A percentile compares a stretch with the other conserved stretches of the same genome.
These are phyloP conservation scores for Beta lomatogona DNA, from an alignment of 179 eudicot genomes.

Conservation along the genomic window DNA sequence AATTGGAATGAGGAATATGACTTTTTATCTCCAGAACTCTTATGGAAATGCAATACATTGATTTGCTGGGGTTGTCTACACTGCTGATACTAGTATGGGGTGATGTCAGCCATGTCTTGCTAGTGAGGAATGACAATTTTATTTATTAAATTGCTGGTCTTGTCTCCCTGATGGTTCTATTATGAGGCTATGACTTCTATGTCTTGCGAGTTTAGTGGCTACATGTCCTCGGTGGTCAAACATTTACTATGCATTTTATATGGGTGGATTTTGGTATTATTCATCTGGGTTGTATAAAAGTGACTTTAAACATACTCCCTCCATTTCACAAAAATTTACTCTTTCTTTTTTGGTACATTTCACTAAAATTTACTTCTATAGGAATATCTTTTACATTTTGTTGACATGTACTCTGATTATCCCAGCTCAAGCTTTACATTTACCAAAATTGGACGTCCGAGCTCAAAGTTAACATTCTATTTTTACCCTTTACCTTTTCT, in stretches of 20 bases:
- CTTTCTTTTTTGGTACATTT: no score
- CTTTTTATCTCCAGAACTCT: no score
- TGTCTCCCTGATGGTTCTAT: not conserved
- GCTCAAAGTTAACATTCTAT: not conserved
- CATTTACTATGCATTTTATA: not conserved
- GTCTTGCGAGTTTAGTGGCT: not conserved
- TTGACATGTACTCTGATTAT: no score
- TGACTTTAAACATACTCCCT: not conserved
- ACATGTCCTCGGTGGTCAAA: not conserved
- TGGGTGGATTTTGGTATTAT: not conserved
- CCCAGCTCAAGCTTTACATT: no score
- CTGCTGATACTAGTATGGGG: no score
- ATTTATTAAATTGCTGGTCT: not conserved
- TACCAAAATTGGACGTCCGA: not conserved
- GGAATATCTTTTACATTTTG: no score
- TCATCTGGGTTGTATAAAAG: not conserved
- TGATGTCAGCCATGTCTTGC: no score
- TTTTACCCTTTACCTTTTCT: not conserved
- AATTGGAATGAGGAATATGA: no score
- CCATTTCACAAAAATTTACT: no score
- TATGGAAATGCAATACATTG: not conserved
- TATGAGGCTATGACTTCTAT: not conserved
- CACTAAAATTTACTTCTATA: no score
- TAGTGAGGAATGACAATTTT: no score
- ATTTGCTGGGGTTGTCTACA: not conserved